These are phyloP conservation scores for Lentinula aciculospora DNA, from an alignment of 768 basidiomycete species.

Conservation along the genomic window DNA sequence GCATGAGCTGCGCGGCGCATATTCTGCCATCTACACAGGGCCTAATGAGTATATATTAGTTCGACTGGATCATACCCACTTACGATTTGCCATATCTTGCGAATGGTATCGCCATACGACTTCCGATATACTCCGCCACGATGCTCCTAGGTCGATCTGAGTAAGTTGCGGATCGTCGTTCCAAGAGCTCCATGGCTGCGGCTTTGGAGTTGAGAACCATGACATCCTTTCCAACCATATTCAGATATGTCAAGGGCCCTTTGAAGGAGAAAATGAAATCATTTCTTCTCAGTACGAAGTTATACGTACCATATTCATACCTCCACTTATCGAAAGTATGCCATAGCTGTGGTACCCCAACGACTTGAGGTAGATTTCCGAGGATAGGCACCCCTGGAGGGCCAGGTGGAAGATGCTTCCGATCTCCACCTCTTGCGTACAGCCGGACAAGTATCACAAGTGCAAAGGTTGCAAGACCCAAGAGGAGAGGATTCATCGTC, in stretches of 20 bases:
- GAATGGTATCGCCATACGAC: background rate
- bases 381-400: background rate
- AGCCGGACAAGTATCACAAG: background rate
- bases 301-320: background rate
- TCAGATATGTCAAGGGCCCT: background rate
- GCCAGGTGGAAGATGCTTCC: background rate
- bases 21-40: background rate
- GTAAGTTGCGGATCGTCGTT: background rate
- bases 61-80: background rate
- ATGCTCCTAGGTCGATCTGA: background rate
- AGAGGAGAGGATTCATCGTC: background rate
- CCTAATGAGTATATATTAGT: background rate
- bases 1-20: conserved; percentile 6
- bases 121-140: background rate
- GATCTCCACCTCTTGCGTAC: background rate
- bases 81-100: background rate
- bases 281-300: background rate
- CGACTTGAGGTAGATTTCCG: background rate
- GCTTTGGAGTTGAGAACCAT: background rate
- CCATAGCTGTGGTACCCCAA: background rate
- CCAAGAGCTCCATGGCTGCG: background rate
- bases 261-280: background rate
- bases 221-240: background rate
- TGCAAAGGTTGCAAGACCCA: background rate
- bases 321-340: background rate